Conservation (phyloP, 345 rosid genomes). For the Melastoma malabathricum region DNA sequence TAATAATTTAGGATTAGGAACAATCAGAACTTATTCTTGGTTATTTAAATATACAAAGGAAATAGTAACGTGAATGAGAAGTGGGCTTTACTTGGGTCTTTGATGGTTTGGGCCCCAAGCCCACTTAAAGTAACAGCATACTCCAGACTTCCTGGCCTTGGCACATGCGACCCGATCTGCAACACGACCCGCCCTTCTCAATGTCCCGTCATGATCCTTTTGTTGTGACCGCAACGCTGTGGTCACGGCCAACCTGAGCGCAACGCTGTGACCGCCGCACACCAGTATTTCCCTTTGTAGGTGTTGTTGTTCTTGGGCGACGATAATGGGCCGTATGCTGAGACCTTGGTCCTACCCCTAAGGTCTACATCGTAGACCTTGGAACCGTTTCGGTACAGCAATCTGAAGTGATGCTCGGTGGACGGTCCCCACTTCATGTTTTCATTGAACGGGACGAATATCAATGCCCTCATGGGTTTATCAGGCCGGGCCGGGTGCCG, state of each 20-base stretch:
- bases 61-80: too few relatives aligned
- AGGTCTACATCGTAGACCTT: constrained; percentile 49
- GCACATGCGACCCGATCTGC: constrained; percentile 37
- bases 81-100: constrained; percentile 59
- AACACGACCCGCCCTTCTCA: constrained; percentile 34
- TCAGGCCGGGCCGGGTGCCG: constrained; percentile 86
- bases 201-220: constrained; percentile 53
- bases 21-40: too few relatives aligned
- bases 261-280: constrained; percentile 38
- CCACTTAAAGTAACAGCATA: constrained; percentile 60
- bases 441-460: constrained; percentile 78
- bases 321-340: constrained; percentile 32
- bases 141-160: constrained; percentile 36
- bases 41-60: too few relatives aligned
- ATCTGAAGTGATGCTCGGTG: constrained; percentile 78
- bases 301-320: constrained; percentile 55
- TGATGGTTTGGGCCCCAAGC: constrained; percentile 47
- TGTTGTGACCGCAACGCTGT: constrained; percentile 41
- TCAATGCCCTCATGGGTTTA: constrained; percentile 30
- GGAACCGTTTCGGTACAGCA: constrained; percentile 51
- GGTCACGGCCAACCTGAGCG: constrained; percentile 28
- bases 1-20: too few relatives aligned
- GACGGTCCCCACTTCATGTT: constrained; percentile 73
- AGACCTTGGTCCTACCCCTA: constrained; percentile 31
- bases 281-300: constrained; percentile 64